phyloP scores from a whole-genome alignment of 2,329 filamentous ascomycete genomes.

The Helminthosporium solani region DNA sequence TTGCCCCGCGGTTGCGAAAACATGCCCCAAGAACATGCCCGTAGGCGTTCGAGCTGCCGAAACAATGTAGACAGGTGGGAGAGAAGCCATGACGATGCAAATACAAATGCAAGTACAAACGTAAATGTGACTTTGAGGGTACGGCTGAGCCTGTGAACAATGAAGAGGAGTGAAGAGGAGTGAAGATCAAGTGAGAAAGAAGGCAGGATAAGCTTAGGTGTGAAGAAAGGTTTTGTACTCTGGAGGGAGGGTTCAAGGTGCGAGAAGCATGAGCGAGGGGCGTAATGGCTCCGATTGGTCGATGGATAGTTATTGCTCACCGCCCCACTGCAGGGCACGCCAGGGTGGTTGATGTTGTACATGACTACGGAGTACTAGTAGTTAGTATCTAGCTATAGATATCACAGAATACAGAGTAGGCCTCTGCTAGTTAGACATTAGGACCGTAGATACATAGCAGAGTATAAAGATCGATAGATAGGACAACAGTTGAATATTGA shows the following conservation, averaged over 20 bases:
- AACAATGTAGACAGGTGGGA: conserved; percentile 93
- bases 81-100: conserved; percentile 72
- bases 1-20: conserved; percentile 21
- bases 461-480: no score
- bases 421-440: no score
- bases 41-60: conserved; percentile 87
- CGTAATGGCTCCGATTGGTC: conserved; percentile 23
- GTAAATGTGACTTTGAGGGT: no score
- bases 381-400: no score
- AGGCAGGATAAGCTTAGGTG: background rate
- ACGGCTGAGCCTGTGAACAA: background rate
- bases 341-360: no score
- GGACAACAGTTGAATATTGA: no score
- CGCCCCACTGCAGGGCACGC: no score
- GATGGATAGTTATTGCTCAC: conserved; percentile 12
- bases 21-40: conserved; percentile 90
- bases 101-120: no score
- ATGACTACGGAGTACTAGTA: no score
- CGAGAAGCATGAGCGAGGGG: conserved; percentile 11
- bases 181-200: no score
- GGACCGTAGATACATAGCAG: no score
- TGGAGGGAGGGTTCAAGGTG: conserved; percentile 14
- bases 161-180: conserved; percentile 4
- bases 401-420: no score
- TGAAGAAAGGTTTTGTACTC: conserved; percentile 16